Conservation (phyloP, 768 basidiomycete species). For the Auriscalpium microsporum region DNA sequence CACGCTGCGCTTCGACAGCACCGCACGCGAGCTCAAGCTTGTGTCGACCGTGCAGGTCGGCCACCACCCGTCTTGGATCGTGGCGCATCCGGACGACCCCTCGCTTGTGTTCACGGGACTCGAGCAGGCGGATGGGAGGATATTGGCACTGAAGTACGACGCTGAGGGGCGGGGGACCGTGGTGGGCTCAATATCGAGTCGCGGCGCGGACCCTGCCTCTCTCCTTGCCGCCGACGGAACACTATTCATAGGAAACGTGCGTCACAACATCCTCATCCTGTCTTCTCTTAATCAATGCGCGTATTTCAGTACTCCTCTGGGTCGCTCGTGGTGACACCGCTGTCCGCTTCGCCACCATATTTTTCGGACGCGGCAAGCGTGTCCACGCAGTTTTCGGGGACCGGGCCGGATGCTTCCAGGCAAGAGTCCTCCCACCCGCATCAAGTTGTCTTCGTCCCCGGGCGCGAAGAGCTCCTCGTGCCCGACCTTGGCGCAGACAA, state of each 20-base stretch:
- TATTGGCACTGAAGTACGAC: constrained; percentile 52
- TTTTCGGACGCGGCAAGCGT: constrained; percentile 27
- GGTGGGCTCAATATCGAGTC: constrained; percentile 41
- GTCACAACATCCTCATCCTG: constrained; percentile 21
- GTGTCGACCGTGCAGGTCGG: constrained; percentile 42
- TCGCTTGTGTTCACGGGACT: constrained; percentile 58
- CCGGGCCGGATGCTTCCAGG: constrained; percentile 56
- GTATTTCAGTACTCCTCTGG: constrained; percentile 59
- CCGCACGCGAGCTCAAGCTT: constrained; percentile 34
- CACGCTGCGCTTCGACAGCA: constrained; percentile 56
- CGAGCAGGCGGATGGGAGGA: constrained; percentile 58
- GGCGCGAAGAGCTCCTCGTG: constrained; percentile 25
- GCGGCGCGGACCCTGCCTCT: constrained; percentile 58
- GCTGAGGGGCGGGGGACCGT: constrained; percentile 43
- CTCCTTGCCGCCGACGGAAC: constrained; percentile 48
- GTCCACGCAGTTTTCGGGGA: constrained; percentile 37
- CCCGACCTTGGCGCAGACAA: constrained; percentile 41
- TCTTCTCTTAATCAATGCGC: not conserved
- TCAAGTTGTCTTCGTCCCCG: constrained; percentile 42
- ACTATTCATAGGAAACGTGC: constrained; percentile 63
- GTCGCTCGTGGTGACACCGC: constrained; percentile 45
- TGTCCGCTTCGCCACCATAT: constrained; percentile 41
- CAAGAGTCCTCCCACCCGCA: constrained; percentile 75
- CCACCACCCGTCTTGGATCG: constrained; percentile 71
- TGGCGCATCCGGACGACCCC: constrained; percentile 45